Evolutionary conservation across 75 land plant genomes (phyloP).

Genomic region (Pinus albicaulis): DNA sequence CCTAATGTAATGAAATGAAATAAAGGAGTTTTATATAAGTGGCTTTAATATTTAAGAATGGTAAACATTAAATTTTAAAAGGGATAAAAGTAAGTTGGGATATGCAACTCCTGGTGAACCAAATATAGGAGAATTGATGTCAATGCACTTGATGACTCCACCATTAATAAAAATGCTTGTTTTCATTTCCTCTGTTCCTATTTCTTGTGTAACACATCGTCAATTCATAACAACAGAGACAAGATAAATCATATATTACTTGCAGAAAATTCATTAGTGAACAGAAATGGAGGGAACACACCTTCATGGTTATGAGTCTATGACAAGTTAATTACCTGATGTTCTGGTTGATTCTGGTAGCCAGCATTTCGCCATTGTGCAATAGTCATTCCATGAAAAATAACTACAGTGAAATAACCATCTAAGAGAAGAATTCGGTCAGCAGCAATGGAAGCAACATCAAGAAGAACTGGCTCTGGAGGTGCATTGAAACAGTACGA

Average conservation of each 20-base stretch:
- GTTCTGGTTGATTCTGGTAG: conserved; percentile 83
- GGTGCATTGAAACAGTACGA: conserved; percentile 87
- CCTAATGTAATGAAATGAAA: no score
- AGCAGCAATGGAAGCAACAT: conserved; percentile 91
- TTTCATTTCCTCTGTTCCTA: no score
- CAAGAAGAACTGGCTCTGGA: conserved; percentile 88
- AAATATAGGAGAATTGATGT: no score
- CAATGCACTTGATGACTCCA: no score
- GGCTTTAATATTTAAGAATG: no score
- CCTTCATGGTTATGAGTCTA: background rate
- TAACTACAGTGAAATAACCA: conserved; percentile 86
- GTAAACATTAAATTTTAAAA: no score
- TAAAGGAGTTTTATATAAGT: no score
- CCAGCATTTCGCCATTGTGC: conserved; percentile 98
- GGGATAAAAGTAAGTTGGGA: no score
- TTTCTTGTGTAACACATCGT: no score
- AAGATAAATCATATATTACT: background rate
- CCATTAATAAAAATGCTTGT: no score
- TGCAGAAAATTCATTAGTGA: background rate
- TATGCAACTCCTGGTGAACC: no score
- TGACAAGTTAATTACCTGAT: conserved; percentile 48
- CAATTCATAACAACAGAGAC: background rate
- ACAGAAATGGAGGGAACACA: background rate
- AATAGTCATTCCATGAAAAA: conserved; percentile 91
- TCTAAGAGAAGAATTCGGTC: conserved; percentile 89